These are phyloP conservation scores for Lepidium campestre DNA, from an alignment of 441 rosid species.

Conservation along the genomic window DNA sequence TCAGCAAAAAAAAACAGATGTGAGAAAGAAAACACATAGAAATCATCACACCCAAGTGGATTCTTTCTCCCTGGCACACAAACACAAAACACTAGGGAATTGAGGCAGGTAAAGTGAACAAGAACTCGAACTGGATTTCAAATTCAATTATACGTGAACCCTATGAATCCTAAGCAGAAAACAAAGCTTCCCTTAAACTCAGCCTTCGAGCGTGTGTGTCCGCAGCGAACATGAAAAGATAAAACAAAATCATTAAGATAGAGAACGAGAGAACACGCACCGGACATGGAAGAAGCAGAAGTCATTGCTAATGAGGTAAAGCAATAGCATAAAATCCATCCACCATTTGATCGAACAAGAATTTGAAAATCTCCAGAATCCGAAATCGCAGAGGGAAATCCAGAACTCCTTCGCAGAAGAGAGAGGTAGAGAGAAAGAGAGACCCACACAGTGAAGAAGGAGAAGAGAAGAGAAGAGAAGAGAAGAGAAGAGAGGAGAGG, in stretches of 20 bases:
- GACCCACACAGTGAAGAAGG: constrained; percentile 43
- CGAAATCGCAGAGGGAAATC: constrained; percentile 4
- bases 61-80: neutral
- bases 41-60: neutral
- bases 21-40: neutral
- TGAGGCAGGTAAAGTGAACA: neutral
- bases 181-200: neutral
- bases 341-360: constrained; percentile 27
- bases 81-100: neutral
- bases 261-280: constrained; percentile 28
- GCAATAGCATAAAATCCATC: constrained; percentile 45
- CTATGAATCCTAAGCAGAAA: neutral
- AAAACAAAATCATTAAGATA: neutral
- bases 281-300: constrained; percentile 76
- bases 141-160: neutral
- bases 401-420: constrained; percentile 3
- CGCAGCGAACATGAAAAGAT: constrained; percentile 1
- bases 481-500: neutral
- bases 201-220: constrained; percentile 14
- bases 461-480: neutral
- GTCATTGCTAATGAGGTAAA: constrained; percentile 53
- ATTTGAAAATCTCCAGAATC: constrained; percentile 1
- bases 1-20: neutral
- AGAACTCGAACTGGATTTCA: neutral
- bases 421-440: constrained; percentile 38